Evolutionary conservation across 2,329 filamentous ascomycete genomes (phyloP).

Genomic region (Paraphoma chrysanthemicola): DNA sequence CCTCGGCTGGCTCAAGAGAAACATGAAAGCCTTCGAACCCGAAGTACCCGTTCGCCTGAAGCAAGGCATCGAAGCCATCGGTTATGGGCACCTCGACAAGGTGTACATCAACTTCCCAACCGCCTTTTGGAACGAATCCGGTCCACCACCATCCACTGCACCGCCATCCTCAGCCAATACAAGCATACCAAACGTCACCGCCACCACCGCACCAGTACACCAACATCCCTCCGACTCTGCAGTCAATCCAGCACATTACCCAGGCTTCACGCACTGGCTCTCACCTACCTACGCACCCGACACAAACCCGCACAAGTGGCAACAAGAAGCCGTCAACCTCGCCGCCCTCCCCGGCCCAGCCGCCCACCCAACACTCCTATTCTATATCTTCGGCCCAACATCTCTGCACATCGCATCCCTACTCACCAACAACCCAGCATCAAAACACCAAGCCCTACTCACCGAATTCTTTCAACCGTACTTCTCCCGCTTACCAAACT

Average conservation of each 20-base stretch:
- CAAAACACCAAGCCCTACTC: slow-evolving; percentile 59
- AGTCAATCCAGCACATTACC: slow-evolving; percentile 49
- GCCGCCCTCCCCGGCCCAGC: slow-evolving; percentile 65
- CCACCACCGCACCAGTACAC: slow-evolving; percentile 46
- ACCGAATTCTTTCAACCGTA: slow-evolving; percentile 77
- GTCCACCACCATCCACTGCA: neutral
- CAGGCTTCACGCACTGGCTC: slow-evolving; percentile 79
- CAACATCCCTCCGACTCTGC: slow-evolving; percentile 34
- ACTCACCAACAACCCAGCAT: slow-evolving; percentile 46
- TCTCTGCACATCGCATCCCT: slow-evolving; percentile 39
- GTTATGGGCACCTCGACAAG: slow-evolving; percentile 77
- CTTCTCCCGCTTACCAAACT: slow-evolving; percentile 76
- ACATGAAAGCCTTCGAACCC: slow-evolving; percentile 63
- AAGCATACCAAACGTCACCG: slow-evolving; percentile 45
- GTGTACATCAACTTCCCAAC: slow-evolving; percentile 68
- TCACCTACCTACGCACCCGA: slow-evolving; percentile 70
- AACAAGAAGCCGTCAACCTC: slow-evolving; percentile 79
- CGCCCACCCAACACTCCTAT: slow-evolving; percentile 82
- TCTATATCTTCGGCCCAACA: slow-evolving; percentile 73
- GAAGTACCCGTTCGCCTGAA: slow-evolving; percentile 63
- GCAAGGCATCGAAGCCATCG: slow-evolving; percentile 68
- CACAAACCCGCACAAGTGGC: slow-evolving; percentile 71
- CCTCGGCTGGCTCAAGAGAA: slow-evolving; percentile 61
- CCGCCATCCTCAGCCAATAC: slow-evolving; percentile 15
- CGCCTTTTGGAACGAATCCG: slow-evolving; percentile 71